A percentile compares a stretch with the other conserved stretches of the same genome.
Evolutionary conservation across 2,329 filamentous ascomycete genomes (phyloP).

Genomic region (Arachnomyces sp.): DNA sequence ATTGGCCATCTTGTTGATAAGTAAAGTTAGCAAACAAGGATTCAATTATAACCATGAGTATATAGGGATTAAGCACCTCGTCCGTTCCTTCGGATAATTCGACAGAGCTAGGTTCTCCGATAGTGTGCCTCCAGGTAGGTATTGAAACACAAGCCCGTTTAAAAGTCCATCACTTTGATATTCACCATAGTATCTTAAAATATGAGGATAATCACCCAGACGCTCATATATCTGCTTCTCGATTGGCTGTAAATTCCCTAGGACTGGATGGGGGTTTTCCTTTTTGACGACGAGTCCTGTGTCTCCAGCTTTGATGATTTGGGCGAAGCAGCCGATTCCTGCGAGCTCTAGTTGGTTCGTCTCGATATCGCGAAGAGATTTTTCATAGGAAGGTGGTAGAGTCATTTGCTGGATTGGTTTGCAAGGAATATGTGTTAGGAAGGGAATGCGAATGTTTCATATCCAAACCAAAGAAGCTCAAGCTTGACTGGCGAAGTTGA

Average conservation of each 20-base stretch:
- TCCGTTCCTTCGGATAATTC: slow-evolving; percentile 1
- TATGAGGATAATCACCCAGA: slow-evolving; percentile 4
- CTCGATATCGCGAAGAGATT: no score
- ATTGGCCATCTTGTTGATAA: slow-evolving; percentile 8
- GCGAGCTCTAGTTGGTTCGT: slow-evolving; percentile 5
- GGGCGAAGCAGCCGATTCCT: slow-evolving; percentile 6
- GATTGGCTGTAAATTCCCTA: slow-evolving; percentile 1
- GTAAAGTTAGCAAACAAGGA: no score
- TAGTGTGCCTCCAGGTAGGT: slow-evolving; percentile 1
- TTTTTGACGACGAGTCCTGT: slow-evolving; percentile 7
- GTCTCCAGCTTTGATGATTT: slow-evolving; percentile 3
- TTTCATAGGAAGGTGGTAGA: no score
- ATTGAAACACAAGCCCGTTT: slow-evolving; percentile 7
- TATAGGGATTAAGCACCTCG: not conserved
- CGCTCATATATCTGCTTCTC: slow-evolving; percentile 9
- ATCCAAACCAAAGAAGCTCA: no score
- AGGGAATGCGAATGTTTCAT: no score
- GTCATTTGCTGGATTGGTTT: no score
- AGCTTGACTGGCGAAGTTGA: no score
- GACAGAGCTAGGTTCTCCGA: slow-evolving; percentile 6
- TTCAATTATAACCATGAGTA: no score
- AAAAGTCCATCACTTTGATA: slow-evolving; percentile 3
- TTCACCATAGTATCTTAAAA: slow-evolving; percentile 8
- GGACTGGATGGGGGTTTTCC: not conserved
- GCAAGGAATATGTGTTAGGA: no score